These are phyloP conservation scores for Mycena galopus DNA, from an alignment of 768 basidiomycete genomes.

Conservation along the genomic window DNA sequence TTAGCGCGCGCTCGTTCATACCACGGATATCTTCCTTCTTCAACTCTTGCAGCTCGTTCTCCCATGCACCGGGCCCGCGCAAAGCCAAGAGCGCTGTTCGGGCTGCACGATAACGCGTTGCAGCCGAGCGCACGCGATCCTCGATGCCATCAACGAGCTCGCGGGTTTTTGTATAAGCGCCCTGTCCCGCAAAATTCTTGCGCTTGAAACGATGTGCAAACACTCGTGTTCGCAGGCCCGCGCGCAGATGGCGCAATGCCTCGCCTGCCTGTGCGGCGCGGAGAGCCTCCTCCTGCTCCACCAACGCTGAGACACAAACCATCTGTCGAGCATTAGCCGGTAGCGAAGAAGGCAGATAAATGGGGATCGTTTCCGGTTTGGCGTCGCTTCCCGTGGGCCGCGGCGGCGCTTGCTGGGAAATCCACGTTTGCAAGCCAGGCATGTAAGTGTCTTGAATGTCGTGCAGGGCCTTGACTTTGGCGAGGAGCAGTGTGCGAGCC, in stretches of 20 bases:
- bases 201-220: slow-evolving; percentile 36
- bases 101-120: slow-evolving; percentile 17
- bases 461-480: not conserved
- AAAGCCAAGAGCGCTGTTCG: slow-evolving; percentile 20
- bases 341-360: slow-evolving; percentile 41
- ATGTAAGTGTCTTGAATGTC: not conserved
- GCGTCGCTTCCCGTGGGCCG: not conserved
- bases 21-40: slow-evolving; percentile 27
- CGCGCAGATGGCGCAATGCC: slow-evolving; percentile 33
- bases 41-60: slow-evolving; percentile 14
- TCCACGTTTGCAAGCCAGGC: not conserved
- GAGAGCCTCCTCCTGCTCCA: slow-evolving; percentile 36
- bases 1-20: slow-evolving; percentile 30
- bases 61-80: slow-evolving; percentile 30
- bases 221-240: slow-evolving; percentile 31
- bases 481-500: not conserved
- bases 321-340: not conserved
- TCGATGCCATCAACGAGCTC: slow-evolving; percentile 33
- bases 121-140: not conserved
- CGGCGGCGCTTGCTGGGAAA: not conserved
- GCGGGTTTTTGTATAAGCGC: slow-evolving; percentile 32
- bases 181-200: slow-evolving; percentile 30
- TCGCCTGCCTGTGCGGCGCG: slow-evolving; percentile 37
- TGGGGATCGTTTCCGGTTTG: slow-evolving; percentile 28
- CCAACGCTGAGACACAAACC: slow-evolving; percentile 30